Percentiles rank a stretch among this genome's conserved stretches.
phyloP scores from a whole-genome alignment of 108 stramenopile species.

The Skeletonema tropicum region DNA sequence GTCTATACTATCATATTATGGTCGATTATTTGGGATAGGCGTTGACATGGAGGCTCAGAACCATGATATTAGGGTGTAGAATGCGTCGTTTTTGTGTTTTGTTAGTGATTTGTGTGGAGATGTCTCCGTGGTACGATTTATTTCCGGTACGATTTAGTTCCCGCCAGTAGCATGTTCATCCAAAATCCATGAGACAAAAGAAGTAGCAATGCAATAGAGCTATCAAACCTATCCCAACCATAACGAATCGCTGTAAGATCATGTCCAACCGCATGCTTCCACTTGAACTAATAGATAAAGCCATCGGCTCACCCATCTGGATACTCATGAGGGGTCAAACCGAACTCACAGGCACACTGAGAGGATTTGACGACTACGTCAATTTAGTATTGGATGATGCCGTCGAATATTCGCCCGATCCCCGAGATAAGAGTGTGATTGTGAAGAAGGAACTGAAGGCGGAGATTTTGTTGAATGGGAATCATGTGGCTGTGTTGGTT shows the following conservation, averaged over 20 bases:
- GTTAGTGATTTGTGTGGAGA: no score
- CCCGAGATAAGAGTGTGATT: slow-evolving; percentile 59
- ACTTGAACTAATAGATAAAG: slow-evolving; percentile 89
- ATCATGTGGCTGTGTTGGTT: slow-evolving; percentile 87
- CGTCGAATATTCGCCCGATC: slow-evolving; percentile 71
- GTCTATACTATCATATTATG: no score
- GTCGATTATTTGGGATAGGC: no score
- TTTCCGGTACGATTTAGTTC: no score
- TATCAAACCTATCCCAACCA: no score
- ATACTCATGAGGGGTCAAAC: slow-evolving; percentile 88
- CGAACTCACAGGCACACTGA: slow-evolving; percentile 80
- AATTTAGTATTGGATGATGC: slow-evolving; percentile 91
- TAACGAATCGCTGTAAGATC: background rate
- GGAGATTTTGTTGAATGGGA: slow-evolving; percentile 90
- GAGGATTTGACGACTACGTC: slow-evolving; percentile 92
- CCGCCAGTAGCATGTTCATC: no score
- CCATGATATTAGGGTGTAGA: no score
- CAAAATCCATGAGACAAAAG: no score
- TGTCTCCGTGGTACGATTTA: no score
- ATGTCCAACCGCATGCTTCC: slow-evolving; percentile 83
- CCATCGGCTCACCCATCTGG: slow-evolving; percentile 90
- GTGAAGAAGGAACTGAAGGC: slow-evolving; percentile 75
- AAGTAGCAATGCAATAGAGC: no score
- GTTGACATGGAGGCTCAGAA: no score
- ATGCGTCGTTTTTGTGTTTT: no score